Evolutionary conservation across 2,329 filamentous ascomycete genomes (phyloP).

Genomic region (Acrodontium crateriforme): DNA sequence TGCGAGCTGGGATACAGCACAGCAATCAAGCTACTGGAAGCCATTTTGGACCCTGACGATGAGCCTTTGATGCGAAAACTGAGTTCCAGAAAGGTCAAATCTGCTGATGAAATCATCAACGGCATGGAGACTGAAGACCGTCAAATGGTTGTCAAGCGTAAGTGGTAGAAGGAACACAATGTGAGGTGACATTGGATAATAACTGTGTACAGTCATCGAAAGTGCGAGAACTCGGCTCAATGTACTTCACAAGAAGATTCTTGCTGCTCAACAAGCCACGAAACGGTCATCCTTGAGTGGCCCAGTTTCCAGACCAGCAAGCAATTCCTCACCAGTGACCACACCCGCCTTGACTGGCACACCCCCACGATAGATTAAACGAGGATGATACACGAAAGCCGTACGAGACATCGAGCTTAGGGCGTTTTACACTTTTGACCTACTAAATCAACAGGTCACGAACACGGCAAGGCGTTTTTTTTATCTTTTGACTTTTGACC

Average conservation of each 20-base stretch:
- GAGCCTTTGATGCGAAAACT: conserved; percentile 31
- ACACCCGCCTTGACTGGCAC: conserved; percentile 8
- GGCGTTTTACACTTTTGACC: no score
- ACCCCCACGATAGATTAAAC: conserved; percentile 6
- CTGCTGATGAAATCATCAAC: conserved; percentile 35
- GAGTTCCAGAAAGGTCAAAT: conserved; percentile 32
- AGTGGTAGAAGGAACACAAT: conserved; percentile 21
- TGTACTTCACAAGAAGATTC: conserved; percentile 32
- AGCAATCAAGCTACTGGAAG: conserved; percentile 87
- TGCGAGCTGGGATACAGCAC: conserved; percentile 91
- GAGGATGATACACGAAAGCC: no score
- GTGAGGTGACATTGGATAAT: conserved; percentile 11
- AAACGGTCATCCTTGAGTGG: conserved; percentile 11
- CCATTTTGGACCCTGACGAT: conserved; percentile 75
- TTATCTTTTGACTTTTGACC: no score
- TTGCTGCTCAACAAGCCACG: conserved; percentile 22
- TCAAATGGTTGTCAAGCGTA: conserved; percentile 59
- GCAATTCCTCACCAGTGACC: conserved; percentile 5
- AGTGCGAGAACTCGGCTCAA: conserved; percentile 29
- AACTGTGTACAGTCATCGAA: conserved; percentile 29
- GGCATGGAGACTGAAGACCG: conserved; percentile 56
- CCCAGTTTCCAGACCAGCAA: conserved; percentile 6
- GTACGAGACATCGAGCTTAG: no score
- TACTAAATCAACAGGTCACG: no score
- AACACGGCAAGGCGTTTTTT: no score